Percentiles rank a stretch among this genome's conserved stretches.
Conservation (phyloP, 352 stramenopile genomes). For the Phytophthora tubulina region DNA sequence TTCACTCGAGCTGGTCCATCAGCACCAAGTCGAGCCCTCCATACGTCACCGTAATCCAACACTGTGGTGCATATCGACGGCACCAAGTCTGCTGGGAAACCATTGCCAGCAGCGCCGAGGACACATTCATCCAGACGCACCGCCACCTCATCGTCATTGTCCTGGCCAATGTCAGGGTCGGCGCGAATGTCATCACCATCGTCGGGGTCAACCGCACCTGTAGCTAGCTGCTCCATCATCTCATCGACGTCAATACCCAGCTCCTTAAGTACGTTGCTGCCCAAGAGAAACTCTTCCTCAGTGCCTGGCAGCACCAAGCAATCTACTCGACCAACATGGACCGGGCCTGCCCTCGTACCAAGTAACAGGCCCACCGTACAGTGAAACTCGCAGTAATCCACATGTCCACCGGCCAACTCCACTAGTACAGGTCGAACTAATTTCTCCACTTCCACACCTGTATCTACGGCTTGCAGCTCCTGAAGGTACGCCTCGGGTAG, state of each 20-base stretch:
- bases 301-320: constrained; percentile 12
- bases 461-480: constrained; percentile 4
- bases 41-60: constrained; percentile 12
- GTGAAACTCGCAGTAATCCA: background rate
- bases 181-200: background rate
- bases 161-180: too few relatives aligned
- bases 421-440: constrained; percentile 7
- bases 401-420: constrained; percentile 14
- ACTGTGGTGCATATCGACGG: background rate
- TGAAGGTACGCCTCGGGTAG: constrained; percentile 7
- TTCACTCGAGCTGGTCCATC: constrained; percentile 4
- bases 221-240: constrained; percentile 14
- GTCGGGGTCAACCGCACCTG: background rate
- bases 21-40: constrained; percentile 11
- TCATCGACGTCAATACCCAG: too few relatives aligned
- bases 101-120: background rate
- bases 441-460: background rate
- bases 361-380: constrained; percentile 17
- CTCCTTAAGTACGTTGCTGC: too few relatives aligned
- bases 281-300: too few relatives aligned
- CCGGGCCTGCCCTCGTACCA: constrained; percentile 16
- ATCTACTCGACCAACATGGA: constrained; percentile 14
- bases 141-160: too few relatives aligned
- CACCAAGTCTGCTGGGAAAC: constrained; percentile 2
- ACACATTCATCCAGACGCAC: too few relatives aligned